Conservation (phyloP, 2,329 filamentous ascomycete genomes). For the Cryphonectria japonica region DNA sequence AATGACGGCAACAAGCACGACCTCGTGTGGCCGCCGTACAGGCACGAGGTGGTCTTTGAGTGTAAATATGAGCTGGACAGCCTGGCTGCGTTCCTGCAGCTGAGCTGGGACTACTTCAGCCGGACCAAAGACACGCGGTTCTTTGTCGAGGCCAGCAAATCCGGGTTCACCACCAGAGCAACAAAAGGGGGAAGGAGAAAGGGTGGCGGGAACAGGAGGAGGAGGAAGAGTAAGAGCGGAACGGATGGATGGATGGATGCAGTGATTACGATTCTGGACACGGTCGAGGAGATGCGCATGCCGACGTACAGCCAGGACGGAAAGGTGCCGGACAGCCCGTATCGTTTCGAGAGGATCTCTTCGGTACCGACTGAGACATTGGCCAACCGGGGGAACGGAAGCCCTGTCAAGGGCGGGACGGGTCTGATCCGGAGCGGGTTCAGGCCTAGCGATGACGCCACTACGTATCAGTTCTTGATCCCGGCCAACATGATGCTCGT, state of each 20-base stretch:
- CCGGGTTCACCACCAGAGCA: not conserved
- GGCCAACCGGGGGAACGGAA: slow-evolving; percentile 68
- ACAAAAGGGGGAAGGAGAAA: not conserved
- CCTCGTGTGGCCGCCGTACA: slow-evolving; percentile 47
- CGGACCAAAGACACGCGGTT: slow-evolving; percentile 68
- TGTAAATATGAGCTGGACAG: slow-evolving; percentile 88
- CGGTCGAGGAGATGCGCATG: slow-evolving; percentile 66
- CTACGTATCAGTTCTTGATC: slow-evolving; percentile 77
- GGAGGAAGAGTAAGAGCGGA: not conserved
- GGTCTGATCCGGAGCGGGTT: slow-evolving; percentile 78
- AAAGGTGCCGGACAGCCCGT: slow-evolving; percentile 57
- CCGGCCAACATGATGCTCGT: slow-evolving; percentile 76
- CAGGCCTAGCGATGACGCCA: slow-evolving; percentile 78
- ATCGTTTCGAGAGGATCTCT: slow-evolving; percentile 72
- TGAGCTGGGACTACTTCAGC: slow-evolving; percentile 72
- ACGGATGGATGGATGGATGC: slow-evolving; percentile 62
- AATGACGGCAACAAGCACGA: slow-evolving; percentile 28
- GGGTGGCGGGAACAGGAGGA: not conserved
- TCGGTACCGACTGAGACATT: slow-evolving; percentile 74
- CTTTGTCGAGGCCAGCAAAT: slow-evolving; percentile 59
- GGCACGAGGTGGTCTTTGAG: slow-evolving; percentile 72
- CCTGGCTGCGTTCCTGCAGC: slow-evolving; percentile 73
- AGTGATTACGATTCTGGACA: slow-evolving; percentile 64
- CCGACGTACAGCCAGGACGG: slow-evolving; percentile 67
- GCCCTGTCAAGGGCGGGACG: slow-evolving; percentile 70